Conservation (phyloP, 2,329 filamentous ascomycete genomes). For the Thielaviopsis punctulata region DNA sequence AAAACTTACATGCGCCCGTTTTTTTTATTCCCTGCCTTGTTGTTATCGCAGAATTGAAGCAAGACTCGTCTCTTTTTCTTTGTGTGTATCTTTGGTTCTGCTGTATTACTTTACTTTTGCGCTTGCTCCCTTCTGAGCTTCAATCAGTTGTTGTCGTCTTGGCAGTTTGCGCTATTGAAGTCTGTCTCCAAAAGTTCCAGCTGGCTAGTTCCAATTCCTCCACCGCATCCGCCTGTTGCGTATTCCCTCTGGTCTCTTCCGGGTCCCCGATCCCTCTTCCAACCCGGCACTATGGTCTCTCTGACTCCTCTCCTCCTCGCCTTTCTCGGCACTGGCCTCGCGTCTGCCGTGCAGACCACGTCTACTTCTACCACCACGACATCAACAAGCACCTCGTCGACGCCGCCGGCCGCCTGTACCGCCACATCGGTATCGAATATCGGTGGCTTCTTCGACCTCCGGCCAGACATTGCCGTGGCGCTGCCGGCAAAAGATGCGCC, state of each 20-base stretch:
- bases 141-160: too few relatives aligned
- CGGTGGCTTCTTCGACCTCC: constrained; percentile 42
- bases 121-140: neutral
- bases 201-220: neutral
- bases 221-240: too few relatives aligned
- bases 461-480: constrained; percentile 35
- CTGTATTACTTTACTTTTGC: neutral
- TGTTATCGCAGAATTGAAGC: neutral
- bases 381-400: constrained; percentile 19
- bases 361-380: constrained; percentile 23
- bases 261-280: too few relatives aligned
- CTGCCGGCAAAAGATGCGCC: constrained; percentile 25
- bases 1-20: neutral
- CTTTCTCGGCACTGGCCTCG: constrained; percentile 14
- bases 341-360: constrained; percentile 15
- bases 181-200: neutral
- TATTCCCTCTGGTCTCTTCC: neutral
- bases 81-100: neutral
- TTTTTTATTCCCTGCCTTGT: neutral
- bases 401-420: constrained; percentile 28
- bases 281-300: neutral
- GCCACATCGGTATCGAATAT: constrained; percentile 36
- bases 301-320: constrained; percentile 4
- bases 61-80: too few relatives aligned
- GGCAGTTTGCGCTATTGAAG: too few relatives aligned